Evolutionary conservation across 1,284 basidiomycete genomes (phyloP).

Genomic region (Ganoderma meredithae): DNA sequence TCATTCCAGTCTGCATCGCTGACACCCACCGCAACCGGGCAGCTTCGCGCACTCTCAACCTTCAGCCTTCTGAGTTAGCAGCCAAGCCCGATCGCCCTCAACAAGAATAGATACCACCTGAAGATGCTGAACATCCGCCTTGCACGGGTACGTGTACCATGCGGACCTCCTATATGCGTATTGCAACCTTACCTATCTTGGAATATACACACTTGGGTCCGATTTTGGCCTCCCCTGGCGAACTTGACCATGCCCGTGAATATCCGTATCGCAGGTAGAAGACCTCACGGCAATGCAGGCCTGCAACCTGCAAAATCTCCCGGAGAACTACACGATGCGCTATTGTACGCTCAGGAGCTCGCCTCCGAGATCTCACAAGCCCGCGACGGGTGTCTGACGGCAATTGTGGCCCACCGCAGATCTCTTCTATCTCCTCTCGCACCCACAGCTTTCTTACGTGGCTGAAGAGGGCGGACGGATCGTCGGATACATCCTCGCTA

Average conservation of each 20-base stretch:
- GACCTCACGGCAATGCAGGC: slow-evolving; percentile 92
- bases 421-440: slow-evolving; percentile 87
- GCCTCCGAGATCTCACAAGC: not conserved
- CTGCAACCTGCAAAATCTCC: slow-evolving; percentile 87
- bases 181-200: not conserved
- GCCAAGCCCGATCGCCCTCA: not conserved
- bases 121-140: slow-evolving; percentile 59
- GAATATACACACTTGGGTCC: not conserved
- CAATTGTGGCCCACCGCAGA: slow-evolving; percentile 54
- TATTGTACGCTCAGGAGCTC: slow-evolving; percentile 69
- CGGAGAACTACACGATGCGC: slow-evolving; percentile 87
- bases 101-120: not conserved
- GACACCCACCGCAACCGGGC: not conserved
- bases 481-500: slow-evolving; percentile 94
- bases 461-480: slow-evolving; percentile 91
- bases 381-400: not conserved
- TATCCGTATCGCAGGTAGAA: slow-evolving; percentile 50
- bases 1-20: not conserved
- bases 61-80: slow-evolving; percentile 1
- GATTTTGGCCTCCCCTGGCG: not conserved
- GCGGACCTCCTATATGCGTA: not conserved
- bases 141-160: slow-evolving; percentile 52
- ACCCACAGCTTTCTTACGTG: slow-evolving; percentile 94
- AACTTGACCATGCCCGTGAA: not conserved
- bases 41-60: not conserved